Base-by-base conservation (phyloP, 1,284 basidiomycete species). In the Sutorius eximius region DNA sequence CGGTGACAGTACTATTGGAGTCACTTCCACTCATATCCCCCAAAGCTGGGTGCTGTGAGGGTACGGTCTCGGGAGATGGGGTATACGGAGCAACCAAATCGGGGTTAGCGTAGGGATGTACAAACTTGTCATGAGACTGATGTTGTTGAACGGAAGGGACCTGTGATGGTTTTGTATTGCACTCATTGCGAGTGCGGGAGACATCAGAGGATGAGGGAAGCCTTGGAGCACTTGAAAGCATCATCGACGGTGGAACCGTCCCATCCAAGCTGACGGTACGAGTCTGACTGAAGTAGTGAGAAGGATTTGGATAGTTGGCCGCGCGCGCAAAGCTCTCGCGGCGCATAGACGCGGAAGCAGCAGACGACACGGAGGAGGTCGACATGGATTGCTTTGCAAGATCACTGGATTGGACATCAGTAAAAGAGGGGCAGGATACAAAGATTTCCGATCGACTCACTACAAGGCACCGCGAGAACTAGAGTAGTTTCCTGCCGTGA, bases 51-150 rank as follows among this genome's bases (percentile, higher is more conserved):
- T 62, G 66, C 45, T 61, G 53, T 58, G 67, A 59, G 52, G 66
- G 59, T 51, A 67, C 58, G 30, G 62, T 57, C 43, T 67, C 65
- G 24, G 73, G 70, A 44, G 71, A 64, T 29, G 73, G 65, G 46
- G 73, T 73, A 50, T 78, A 73, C 48, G 64, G 37, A 55, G 71
- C 60, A 44, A 76, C 72, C 55, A 86, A 72, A 56, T 89, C 85
- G 8, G 89, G 87, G 61, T 90, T 89, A 51, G 88, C 89, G 64
- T 89, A 91, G 37, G 89, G 89, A 71, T 90, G 87, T 38, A 77
- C 64, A 46, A 68, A 74, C 8, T 61, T 63, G 29, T 65, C 57
- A 10, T 41, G 56, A 46, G 59, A 51, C 37, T 47, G 53, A 36
- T 70, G 70, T 49, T 77, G 74, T 51, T 72, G 66, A 33, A 60